A percentile compares a stretch with the other conserved stretches of the same genome.
Conservation (phyloP, 768 basidiomycete genomes). For the Termitomyces sp. region DNA sequence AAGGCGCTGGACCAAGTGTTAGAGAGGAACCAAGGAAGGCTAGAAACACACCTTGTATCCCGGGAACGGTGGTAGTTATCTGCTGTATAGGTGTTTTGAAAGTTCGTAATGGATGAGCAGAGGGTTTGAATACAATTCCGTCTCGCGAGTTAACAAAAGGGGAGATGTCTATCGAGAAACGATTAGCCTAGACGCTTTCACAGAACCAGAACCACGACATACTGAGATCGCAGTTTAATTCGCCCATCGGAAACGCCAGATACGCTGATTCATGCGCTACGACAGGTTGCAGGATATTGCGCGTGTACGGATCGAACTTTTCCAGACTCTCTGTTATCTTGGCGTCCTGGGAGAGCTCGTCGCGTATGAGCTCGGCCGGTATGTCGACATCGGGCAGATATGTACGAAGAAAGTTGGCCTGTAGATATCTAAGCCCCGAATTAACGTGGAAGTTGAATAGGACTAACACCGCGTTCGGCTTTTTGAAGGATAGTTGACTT, state of each 20-base stretch:
- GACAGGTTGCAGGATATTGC: constrained; percentile 46
- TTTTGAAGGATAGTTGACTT: constrained; percentile 37
- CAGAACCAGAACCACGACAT: constrained; percentile 16
- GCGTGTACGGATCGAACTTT: constrained; percentile 52
- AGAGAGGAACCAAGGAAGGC: background rate
- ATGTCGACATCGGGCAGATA: constrained; percentile 72
- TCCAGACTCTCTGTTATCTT: constrained; percentile 26
- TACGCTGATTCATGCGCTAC: constrained; percentile 25
- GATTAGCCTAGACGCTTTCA: background rate
- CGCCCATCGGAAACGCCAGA: constrained; percentile 62
- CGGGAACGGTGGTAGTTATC: constrained; percentile 31
- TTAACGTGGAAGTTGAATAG: background rate
- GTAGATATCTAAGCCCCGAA: background rate
- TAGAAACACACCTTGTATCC: constrained; percentile 5
- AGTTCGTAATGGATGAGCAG: constrained; percentile 31
- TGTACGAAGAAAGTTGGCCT: constrained; percentile 72
- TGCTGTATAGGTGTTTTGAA: constrained; percentile 73
- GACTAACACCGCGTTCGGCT: constrained; percentile 62
- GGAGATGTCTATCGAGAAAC: constrained; percentile 12
- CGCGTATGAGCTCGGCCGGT: constrained; percentile 59
- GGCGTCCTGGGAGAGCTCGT: constrained; percentile 46
- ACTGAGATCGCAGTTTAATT: constrained; percentile 58
- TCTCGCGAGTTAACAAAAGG: constrained; percentile 24
- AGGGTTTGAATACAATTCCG: constrained; percentile 32
- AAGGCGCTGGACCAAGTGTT: constrained; percentile 17